phyloP scores from a whole-genome alignment of 2,329 filamentous ascomycete species.

The Didymella sp. region DNA sequence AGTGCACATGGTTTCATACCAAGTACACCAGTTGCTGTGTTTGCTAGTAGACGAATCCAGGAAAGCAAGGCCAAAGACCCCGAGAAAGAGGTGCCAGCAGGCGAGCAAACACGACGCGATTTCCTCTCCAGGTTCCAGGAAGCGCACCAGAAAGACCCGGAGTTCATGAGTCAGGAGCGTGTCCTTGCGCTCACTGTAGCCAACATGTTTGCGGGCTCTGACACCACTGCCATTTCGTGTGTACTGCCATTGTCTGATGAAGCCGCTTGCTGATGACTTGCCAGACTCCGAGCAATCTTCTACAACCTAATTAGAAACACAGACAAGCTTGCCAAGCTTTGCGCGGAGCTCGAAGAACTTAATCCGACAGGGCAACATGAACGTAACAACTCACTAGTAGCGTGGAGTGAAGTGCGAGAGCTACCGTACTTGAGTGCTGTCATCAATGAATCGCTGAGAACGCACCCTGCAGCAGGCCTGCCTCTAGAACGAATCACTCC shows the following conservation, averaged over 20 bases:
- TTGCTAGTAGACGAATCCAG: constrained; percentile 17
- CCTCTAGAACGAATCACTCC: constrained; percentile 51
- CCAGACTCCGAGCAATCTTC: constrained; percentile 44
- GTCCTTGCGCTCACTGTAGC: constrained; percentile 25
- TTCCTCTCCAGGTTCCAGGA: constrained; percentile 24
- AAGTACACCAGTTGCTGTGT: constrained; percentile 20
- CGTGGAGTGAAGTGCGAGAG: constrained; percentile 15
- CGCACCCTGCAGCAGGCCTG: constrained; percentile 53
- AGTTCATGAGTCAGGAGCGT: constrained; percentile 21
- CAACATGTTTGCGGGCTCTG: constrained; percentile 29
- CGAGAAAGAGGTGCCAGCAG: neutral
- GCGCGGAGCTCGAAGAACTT: constrained; percentile 23
- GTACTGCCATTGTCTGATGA: neutral
- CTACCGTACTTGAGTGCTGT: constrained; percentile 53
- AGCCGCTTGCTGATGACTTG: neutral
- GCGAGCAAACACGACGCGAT: constrained; percentile 3
- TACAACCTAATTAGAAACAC: constrained; percentile 47
- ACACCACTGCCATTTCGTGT: constrained; percentile 47
- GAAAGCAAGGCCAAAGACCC: neutral
- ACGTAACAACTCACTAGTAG: neutral
- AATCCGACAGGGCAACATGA: constrained; percentile 15
- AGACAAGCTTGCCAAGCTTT: constrained; percentile 18
- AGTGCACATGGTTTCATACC: constrained; percentile 11
- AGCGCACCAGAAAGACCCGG: constrained; percentile 21
- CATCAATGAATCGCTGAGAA: constrained; percentile 54